These are phyloP conservation scores for Gossypium laxum DNA, from an alignment of 441 rosid species.

Conservation along the genomic window DNA sequence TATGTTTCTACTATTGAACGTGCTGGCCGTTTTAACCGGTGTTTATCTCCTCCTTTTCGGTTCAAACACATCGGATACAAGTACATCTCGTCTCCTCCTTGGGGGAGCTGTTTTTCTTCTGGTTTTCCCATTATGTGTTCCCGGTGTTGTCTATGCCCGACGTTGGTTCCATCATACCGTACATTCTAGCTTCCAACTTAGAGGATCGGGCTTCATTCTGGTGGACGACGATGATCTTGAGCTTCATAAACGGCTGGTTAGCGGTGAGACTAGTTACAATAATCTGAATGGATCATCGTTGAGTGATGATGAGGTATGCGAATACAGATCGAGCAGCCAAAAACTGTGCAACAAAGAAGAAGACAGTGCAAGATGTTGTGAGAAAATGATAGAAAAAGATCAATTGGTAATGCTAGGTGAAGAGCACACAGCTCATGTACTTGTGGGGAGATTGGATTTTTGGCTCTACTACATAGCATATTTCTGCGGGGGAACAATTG, in stretches of 20 bases:
- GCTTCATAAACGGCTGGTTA: conserved; percentile 56
- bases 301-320: conserved; percentile 14
- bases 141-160: conserved; percentile 67
- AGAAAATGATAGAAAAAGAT: conserved; percentile 41
- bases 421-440: conserved; percentile 52
- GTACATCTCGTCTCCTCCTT: conserved; percentile 41
- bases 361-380: conserved; percentile 36
- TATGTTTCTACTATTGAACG: conserved; percentile 56
- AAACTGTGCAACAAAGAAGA: conserved; percentile 23
- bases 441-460: conserved; percentile 63
- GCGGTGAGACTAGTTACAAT: conserved; percentile 30
- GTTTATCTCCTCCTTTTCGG: conserved; percentile 60
- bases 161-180: conserved; percentile 54
- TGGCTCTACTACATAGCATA: conserved; percentile 77
- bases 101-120: conserved; percentile 68
- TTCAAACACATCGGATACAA: conserved; percentile 24
- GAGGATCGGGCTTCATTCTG: conserved; percentile 60
- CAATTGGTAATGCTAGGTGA: conserved; percentile 55
- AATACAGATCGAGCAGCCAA: conserved; percentile 17
- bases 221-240: conserved; percentile 74
- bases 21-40: conserved; percentile 59
- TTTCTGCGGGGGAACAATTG: conserved; percentile 89
- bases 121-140: conserved; percentile 58
- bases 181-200: conserved; percentile 51
- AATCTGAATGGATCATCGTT: conserved; percentile 26